phyloP scores from a whole-genome alignment of 169 alveolate genomes.

The Eimeria praecox region DNA sequence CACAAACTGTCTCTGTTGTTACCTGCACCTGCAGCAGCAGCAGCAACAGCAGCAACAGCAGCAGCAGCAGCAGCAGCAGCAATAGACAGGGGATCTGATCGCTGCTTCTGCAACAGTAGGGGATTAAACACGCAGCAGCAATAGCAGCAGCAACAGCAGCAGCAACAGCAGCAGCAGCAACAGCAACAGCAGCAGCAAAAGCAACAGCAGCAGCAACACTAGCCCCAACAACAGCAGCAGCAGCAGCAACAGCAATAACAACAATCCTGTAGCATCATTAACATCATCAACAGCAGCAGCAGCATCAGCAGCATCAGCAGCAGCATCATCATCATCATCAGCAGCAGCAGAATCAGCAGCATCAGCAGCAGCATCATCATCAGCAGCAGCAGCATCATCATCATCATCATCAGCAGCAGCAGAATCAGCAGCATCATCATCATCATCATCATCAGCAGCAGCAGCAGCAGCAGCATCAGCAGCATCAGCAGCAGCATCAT shows the following conservation, averaged over 20 bases:
- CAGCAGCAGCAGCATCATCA: not conserved
- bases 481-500: too few relatives aligned
- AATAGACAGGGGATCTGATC: too few relatives aligned
- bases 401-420: not conserved
- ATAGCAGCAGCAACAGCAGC: not conserved
- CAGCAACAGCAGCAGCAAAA: not conserved
- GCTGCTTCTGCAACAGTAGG: too few relatives aligned
- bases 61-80: not conserved
- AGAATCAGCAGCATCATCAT: too few relatives aligned
- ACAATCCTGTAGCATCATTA: too few relatives aligned
- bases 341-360: not conserved
- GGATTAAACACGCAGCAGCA: too few relatives aligned
- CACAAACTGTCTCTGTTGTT: not conserved
- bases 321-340: not conserved
- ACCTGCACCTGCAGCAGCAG: constrained; percentile 13
- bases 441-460: too few relatives aligned
- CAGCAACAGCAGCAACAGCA: not conserved
- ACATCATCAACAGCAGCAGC: not conserved
- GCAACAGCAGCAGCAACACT: not conserved
- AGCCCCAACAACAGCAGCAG: not conserved
- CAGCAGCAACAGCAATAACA: not conserved
- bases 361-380: not conserved
- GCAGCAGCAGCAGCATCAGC: too few relatives aligned
- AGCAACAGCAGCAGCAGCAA: not conserved
- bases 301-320: not conserved